Evolutionary conservation across 352 stramenopile genomes (phyloP), one percentile per base, ranked within the genome.

Genomic region (Sclerospora graminicola): DNA sequence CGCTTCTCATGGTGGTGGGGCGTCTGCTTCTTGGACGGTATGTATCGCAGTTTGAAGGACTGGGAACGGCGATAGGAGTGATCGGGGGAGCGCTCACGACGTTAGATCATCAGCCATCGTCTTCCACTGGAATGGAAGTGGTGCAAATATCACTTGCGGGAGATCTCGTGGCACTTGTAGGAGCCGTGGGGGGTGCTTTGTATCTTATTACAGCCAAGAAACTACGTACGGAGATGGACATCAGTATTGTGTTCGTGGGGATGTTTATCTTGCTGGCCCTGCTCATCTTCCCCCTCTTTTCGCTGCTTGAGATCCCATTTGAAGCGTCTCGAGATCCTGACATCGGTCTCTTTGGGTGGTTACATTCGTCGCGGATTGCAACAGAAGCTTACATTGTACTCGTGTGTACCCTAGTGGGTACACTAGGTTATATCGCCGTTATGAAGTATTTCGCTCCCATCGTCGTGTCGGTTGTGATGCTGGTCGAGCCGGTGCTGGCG

Each of bases 371-470:
- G 8, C 71, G 80, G 14, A 50, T 88, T n/a, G 48, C 61, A 30
- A 71, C 80, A 1, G 84, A 94, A 54, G 41, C 86, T 5, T 94
- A 88, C 36, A 75, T 95, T 40, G 82, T 90, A 9, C 34, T 95
- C 18, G 66, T 95, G 14, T 95, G 84, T 45, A 94, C 86, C 26
- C 60, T 89, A 9, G 47, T 94, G 0, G 83, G 85, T 41, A 93
- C 80, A 8, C 73, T 89, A 31, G 83, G 83, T 8, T 96, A 92
- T 48, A 53, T 96, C 32, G 67, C 68, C 2, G 79, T 89, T 8
- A 84, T 96, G 70, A 95, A 96, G 43, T 95, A 96, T 60, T 96
- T 96, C 33, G 78, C 89, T 32, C 69, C 84, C 18, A 85, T 96
- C 40, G 83, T 95, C 16, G 68, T 94, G 23, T 84, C 82, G 6